Percentiles rank a stretch among this genome's conserved stretches.
phyloP scores from a whole-genome alignment of 768 basidiomycete species.

The Boletus sp. region DNA sequence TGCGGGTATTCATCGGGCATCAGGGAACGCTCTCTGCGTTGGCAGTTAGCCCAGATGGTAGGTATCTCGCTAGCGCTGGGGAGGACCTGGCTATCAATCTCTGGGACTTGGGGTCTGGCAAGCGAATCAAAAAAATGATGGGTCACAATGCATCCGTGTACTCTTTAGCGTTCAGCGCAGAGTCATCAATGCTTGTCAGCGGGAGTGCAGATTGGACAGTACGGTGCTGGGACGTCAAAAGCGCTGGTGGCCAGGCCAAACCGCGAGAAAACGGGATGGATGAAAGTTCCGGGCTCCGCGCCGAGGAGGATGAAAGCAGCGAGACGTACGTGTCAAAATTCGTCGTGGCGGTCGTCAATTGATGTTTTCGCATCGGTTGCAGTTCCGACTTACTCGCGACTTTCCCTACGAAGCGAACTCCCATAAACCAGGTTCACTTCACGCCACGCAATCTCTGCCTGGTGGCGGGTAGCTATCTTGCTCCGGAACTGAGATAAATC shows the following conservation, averaged over 20 bases:
- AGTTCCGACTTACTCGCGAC: constrained; percentile 87
- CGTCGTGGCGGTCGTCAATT: neutral
- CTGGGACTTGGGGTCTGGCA: constrained; percentile 96
- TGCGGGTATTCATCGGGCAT: constrained; percentile 95
- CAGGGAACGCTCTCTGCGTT: constrained; percentile 83
- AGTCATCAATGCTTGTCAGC: constrained; percentile 87
- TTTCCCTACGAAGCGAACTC: constrained; percentile 95
- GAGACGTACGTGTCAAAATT: constrained; percentile 63
- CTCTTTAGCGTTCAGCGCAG: constrained; percentile 87
- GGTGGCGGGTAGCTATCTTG: constrained; percentile 73
- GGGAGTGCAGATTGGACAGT: constrained; percentile 96
- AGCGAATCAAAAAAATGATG: constrained; percentile 92
- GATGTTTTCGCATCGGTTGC: constrained; percentile 8
- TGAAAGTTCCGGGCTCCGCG: constrained; percentile 32
- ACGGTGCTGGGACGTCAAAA: constrained; percentile 96
- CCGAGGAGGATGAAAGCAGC: constrained; percentile 49
- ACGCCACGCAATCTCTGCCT: constrained; percentile 93
- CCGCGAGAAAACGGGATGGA: constrained; percentile 53
- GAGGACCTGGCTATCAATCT: constrained; percentile 93
- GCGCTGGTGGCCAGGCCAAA: constrained; percentile 65
- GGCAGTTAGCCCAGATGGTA: constrained; percentile 91
- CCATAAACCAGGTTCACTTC: constrained; percentile 89
- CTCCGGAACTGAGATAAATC: constrained; percentile 52
- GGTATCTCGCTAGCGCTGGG: constrained; percentile 88
- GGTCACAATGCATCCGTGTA: constrained; percentile 91